Base-by-base conservation (phyloP, 1,139 yeast species). In the Debaryomycetaceae sp. region DNA sequence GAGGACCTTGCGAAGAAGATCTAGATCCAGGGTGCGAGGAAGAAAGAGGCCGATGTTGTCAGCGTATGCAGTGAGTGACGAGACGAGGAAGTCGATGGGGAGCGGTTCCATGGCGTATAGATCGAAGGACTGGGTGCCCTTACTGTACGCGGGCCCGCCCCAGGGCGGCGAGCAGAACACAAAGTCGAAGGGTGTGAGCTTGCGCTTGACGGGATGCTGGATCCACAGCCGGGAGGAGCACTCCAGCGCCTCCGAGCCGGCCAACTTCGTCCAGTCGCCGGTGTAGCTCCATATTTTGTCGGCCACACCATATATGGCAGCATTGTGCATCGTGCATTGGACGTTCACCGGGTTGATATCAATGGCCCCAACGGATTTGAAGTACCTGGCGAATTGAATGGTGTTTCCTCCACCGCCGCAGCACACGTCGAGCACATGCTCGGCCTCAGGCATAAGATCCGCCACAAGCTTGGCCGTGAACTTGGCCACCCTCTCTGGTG, bases 401-500 rank as follows among this genome's bases (percentile, higher is more conserved):
- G 90, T 71, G 59, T 93, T 93, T 0, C 99, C 99, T 0, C 97
- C 99, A 1, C 95, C 98, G 0, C 99, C 99, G 53, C 97, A 87
- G 58, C 91, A 91, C 5, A 89, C 77, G 59, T 93, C 99, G 43
- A 83, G 56, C 0, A 78, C 59, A 1, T 69, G 63, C 2, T 58
- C 56, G 1, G 83, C 76, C 0, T 72, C 57, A 0, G 90, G 68
- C 3, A 72, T 45, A 11, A 69, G 47, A 8, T 54, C 45, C 38
- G 55, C 63, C 22, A 84, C 65, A 46, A 84, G 75, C 41, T 72
- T 69, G 0, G 97, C 91, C 0, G 81, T 65, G 55, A 81, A 81
- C 24, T 68, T 64, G 0, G 96, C 95, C 5, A 87, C 66, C 2
- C 63, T 57, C 58, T 93, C 99, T 0, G 97, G 95, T 0, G 99